Conservation (phyloP, 2,329 filamentous ascomycete species). For the Capronia americana region DNA sequence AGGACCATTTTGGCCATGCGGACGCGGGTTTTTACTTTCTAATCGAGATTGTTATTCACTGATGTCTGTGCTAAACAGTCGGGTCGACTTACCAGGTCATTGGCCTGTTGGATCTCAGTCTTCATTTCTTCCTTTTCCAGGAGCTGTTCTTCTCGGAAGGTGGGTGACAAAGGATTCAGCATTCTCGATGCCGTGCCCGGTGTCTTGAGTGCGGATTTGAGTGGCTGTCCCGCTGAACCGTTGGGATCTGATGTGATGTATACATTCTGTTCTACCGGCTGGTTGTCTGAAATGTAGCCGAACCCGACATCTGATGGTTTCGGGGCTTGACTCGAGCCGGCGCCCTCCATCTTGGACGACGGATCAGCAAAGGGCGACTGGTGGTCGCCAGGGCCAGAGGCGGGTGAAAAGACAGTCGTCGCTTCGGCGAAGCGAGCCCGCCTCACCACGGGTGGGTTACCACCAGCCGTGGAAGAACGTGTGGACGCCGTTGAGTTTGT, state of each 20-base stretch:
- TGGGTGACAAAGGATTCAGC: slow-evolving; percentile 85
- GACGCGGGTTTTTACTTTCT: slow-evolving; percentile 93
- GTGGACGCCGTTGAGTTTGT: slow-evolving; percentile 42
- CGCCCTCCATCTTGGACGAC: slow-evolving; percentile 43
- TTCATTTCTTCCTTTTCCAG: slow-evolving; percentile 82
- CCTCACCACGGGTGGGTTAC: slow-evolving; percentile 54
- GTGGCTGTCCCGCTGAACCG: slow-evolving; percentile 55
- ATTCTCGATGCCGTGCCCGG: slow-evolving; percentile 79
- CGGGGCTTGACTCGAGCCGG: slow-evolving; percentile 61
- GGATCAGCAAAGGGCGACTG: slow-evolving; percentile 61
- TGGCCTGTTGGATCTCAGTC: slow-evolving; percentile 85
- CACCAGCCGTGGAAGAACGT: slow-evolving; percentile 46
- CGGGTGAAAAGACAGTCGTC: slow-evolving; percentile 67
- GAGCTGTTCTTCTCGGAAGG: slow-evolving; percentile 84
- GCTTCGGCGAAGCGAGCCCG: slow-evolving; percentile 70
- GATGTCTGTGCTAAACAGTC: neutral
- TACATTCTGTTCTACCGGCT: slow-evolving; percentile 57
- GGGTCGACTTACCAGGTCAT: slow-evolving; percentile 76
- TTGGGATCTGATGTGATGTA: slow-evolving; percentile 50
- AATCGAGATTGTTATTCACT: slow-evolving; percentile 49
- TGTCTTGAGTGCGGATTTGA: slow-evolving; percentile 89
- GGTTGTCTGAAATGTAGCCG: slow-evolving; percentile 76
- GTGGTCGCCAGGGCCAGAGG: slow-evolving; percentile 55
- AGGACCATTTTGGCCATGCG: slow-evolving; percentile 93
- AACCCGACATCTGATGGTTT: slow-evolving; percentile 85